Evolutionary conservation across 306 rosid species (phyloP).

Genomic region (Acacia melanoxylon): DNA sequence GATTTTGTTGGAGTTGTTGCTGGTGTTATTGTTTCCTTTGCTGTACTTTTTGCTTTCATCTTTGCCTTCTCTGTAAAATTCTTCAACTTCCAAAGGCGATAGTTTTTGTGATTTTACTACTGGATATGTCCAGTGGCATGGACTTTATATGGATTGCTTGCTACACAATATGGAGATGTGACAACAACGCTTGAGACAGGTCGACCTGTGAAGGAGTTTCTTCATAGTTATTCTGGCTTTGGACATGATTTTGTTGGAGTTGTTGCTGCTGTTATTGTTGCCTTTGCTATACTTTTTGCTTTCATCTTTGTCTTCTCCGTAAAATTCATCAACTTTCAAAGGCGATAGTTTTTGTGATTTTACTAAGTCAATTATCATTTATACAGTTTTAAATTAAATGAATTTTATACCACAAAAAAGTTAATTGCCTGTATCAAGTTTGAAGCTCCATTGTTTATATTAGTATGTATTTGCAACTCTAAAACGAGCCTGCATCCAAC

Average conservation of each 20-base stretch:
- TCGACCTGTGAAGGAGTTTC: constrained; percentile 40
- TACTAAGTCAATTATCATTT: not conserved
- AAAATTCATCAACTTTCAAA: constrained; percentile 48
- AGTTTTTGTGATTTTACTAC: constrained; percentile 28
- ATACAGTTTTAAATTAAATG: not conserved
- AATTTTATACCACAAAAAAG: not conserved
- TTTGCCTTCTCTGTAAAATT: constrained; percentile 42
- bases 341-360: constrained; percentile 12
- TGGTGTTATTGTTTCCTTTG: constrained; percentile 30
- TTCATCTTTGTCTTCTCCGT: constrained; percentile 38
- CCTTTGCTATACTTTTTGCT: constrained; percentile 45
- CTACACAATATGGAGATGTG: constrained; percentile 60
- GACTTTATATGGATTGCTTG: constrained; percentile 65
- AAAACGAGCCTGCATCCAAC: not conserved
- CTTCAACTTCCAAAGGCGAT: constrained; percentile 53
- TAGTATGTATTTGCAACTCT: not conserved
- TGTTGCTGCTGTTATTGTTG: constrained; percentile 36
- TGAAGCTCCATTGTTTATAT: not conserved
- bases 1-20: constrained; percentile 47
- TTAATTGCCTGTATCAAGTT: not conserved
- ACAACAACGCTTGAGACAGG: constrained; percentile 31
- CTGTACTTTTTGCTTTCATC: constrained; percentile 45
- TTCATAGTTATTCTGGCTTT: constrained; percentile 42
- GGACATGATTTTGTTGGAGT: constrained; percentile 44
- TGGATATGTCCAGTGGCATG: constrained; percentile 73